Conservation (phyloP, 2,329 filamentous ascomycete species). For the Xylaria sp. region DNA sequence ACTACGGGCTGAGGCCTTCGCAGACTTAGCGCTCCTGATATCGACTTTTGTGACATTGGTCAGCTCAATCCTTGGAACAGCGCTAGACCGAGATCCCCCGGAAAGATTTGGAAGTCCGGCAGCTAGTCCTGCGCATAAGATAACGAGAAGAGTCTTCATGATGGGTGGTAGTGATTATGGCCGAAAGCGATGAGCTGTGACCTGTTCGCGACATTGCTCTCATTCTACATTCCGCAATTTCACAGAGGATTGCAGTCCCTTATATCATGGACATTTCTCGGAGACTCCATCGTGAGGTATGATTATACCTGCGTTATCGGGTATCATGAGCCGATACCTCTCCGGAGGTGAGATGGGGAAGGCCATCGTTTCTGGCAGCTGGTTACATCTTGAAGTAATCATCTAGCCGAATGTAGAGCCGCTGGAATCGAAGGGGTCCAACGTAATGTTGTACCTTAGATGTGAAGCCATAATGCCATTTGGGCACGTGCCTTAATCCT, state of each 20-base stretch:
- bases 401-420: conserved; percentile 3
- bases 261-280: neutral
- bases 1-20: conserved; percentile 2
- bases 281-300: neutral
- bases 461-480: neutral
- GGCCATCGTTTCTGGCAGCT: conserved; percentile 9
- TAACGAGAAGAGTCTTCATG: conserved; percentile 9
- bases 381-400: neutral
- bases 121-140: conserved; percentile 3
- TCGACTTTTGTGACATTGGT: conserved; percentile 18
- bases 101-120: conserved; percentile 2
- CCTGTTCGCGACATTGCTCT: neutral
- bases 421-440: neutral
- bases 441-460: neutral
- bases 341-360: neutral
- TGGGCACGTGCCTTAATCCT: neutral
- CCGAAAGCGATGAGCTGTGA: neutral
- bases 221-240: neutral
- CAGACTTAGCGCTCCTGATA: neutral
- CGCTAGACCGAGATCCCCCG: neutral
- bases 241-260: neutral
- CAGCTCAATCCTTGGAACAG: conserved; percentile 12
- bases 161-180: neutral
- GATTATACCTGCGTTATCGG: neutral
- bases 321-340: neutral